A percentile compares a stretch with the other conserved stretches of the same genome.
These are phyloP conservation scores for Aspergillus ruber DNA, from an alignment of 2,329 filamentous ascomycete genomes.

Conservation along the genomic window DNA sequence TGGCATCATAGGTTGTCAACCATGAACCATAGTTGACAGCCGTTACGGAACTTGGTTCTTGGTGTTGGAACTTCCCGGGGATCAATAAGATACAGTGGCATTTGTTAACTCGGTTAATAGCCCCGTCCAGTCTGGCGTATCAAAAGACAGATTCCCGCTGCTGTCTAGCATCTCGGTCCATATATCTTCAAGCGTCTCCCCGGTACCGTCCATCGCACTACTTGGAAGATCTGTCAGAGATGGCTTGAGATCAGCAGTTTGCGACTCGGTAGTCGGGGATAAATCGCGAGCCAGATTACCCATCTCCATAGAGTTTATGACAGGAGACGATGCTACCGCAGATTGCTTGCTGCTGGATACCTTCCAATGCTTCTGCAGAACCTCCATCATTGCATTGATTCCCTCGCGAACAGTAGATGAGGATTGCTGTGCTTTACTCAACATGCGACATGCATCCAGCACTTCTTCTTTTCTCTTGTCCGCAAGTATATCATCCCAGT, in stretches of 20 bases:
- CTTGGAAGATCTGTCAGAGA: background rate
- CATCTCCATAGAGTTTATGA: background rate
- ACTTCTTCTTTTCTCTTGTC: constrained; percentile 32
- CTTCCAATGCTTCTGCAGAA: constrained; percentile 28
- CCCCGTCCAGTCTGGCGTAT: constrained; percentile 24
- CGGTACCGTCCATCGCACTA: background rate
- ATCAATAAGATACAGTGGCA: constrained; percentile 10
- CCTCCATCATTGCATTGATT: constrained; percentile 32
- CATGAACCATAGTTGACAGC: background rate
- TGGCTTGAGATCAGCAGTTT: background rate
- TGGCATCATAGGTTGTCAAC: constrained; percentile 2
- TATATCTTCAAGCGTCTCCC: constrained; percentile 20
- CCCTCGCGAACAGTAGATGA: constrained; percentile 26
- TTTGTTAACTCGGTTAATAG: constrained; percentile 24
- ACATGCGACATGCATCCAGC: constrained; percentile 30
- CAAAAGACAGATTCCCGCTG: constrained; percentile 15
- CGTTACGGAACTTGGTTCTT: background rate
- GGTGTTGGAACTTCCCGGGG: constrained; percentile 1
- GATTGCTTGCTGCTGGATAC: constrained; percentile 6
- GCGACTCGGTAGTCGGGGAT: too few relatives aligned
- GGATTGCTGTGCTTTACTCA: constrained; percentile 29
- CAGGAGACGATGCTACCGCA: background rate
- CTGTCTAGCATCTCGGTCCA: constrained; percentile 27
- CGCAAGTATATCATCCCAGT: constrained; percentile 31
- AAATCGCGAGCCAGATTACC: too few relatives aligned